Evolutionary conservation across 352 stramenopile species (phyloP), one percentile per base, ranked within the genome.

Genomic region (Hyaloperonospora brassicae): DNA sequence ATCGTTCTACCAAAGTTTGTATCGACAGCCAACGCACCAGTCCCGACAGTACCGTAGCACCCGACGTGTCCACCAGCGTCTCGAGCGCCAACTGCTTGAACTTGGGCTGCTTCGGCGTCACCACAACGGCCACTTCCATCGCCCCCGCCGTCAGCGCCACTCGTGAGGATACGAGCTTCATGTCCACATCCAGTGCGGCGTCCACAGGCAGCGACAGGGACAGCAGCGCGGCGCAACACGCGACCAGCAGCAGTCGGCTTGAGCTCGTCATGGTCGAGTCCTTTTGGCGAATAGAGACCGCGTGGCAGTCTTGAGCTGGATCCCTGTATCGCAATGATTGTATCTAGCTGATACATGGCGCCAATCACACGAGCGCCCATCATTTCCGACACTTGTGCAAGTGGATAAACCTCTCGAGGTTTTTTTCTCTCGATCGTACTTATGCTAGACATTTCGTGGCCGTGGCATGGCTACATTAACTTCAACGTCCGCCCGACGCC

Each of bases 1-100:
- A 11, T 21, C 39, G 13, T 24, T 44, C 2, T 22, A 25, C 14
- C 11, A 44, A 5, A 44, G 23, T 44, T 42, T 24, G 9, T n/a
- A 22, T 44, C 13, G n/a, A n/a, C 14, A 11, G 9, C 8, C 1
- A 11, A 70, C 77, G 60, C 47, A 89, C 78, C 66, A 87, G 50
- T 48, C 72, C 73, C 10, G 73, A 80, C 30, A 80, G 64, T n/a
- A 87, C 56, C 8, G 64, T 59, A 36, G 74, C 58, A 48, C 79
- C 79, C 6, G 67, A 72, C 21, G 76, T 85, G 65, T 90, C 77
- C 24, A 90, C 69, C 25, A 90, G 70, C 30, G 75, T 82, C 52
- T 88, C 76, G 46, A 90, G 61, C 36, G 68, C 76, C 47, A 90
- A 44, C 23, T 81, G 65, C 59, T 68, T 71, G 39, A 88, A 59